Base-by-base conservation (phyloP, 495 filamentous ascomycete genomes). In the Daldinia bambusicola region DNA sequence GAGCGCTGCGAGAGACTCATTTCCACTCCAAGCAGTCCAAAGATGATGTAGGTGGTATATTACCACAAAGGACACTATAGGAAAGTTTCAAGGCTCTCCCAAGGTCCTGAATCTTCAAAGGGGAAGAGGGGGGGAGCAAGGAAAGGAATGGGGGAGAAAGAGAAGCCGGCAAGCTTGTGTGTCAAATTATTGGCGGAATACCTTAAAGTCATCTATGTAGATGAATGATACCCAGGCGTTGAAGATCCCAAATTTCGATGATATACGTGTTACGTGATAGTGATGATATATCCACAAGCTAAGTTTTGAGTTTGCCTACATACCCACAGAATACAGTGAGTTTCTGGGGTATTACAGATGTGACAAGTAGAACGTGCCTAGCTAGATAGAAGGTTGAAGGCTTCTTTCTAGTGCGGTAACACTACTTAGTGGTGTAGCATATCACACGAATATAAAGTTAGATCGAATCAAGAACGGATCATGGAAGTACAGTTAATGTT, bases 151-250 rank as follows among this genome's bases (percentile, higher is more conserved):
- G 52, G n/a, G 52, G n/a, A 34, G 48, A 22, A 14, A 52, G 43
- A 60, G 58, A 59, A 66, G 52, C 57, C 66, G 66, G 61, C 57
- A 37, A 69, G 66, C 70, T 73, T 69, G 66, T 52, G 63, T 73
- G 70, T 73, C 66, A 73, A 50, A 73, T 73, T 69, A 73, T 66
- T 63, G 70, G 70, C 70, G 66, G 70, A 71, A 61, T 67, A 71
- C 63, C n/a, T 65, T 26, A 26, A 55, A 59, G 56, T 64, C 68
- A 55, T 69, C 69, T 74, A 68, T 53, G 65, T 77, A 75, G 73
- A 75, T 77, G 70, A 75, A 77, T 75, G 75, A 77, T 77, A 77
- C 75, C 75, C 75, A 77, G 71, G 68, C 74, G 75, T 75, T 74
- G 67, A 74, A 69, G 70, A 72, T 67, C 69, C 10, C 37, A 43